Conservation (phyloP, 2,329 filamentous ascomycete species). For the Fusarium irregulare region DNA sequence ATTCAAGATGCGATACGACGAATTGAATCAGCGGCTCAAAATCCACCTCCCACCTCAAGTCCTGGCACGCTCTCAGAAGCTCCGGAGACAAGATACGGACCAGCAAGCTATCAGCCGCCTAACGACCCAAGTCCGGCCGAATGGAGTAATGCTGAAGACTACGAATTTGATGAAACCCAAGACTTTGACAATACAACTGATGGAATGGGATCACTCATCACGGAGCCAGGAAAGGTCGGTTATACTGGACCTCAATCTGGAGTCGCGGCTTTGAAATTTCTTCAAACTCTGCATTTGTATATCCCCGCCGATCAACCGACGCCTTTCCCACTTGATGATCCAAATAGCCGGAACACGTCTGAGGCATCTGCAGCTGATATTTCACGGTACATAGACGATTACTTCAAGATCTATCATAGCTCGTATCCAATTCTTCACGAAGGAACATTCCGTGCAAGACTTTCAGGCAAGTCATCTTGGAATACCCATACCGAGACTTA, state of each 20-base stretch:
- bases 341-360: too few species aligned
- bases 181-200: conserved; percentile 27
- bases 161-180: conserved; percentile 27
- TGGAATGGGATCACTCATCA: conserved; percentile 30
- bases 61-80: conserved; percentile 1
- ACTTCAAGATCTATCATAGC: too few species aligned
- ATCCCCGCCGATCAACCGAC: too few species aligned
- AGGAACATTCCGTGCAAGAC: too few species aligned
- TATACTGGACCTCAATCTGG: conserved; percentile 35
- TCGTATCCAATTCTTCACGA: too few species aligned
- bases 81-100: conserved; percentile 10
- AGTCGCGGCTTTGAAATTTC: conserved; percentile 28
- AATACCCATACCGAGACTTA: too few species aligned
- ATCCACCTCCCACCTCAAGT: background rate
- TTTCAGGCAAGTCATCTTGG: too few species aligned
- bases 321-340: too few species aligned
- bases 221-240: conserved; percentile 24
- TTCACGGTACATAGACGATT: too few species aligned
- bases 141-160: conserved; percentile 21
- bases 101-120: conserved; percentile 1
- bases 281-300: background rate
- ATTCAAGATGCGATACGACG: background rate
- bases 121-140: conserved; percentile 12
- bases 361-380: too few species aligned
- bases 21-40: background rate